These are phyloP conservation scores for Colletotrichum eremochloae DNA, from an alignment of 2,329 filamentous ascomycete genomes.

Conservation along the genomic window DNA sequence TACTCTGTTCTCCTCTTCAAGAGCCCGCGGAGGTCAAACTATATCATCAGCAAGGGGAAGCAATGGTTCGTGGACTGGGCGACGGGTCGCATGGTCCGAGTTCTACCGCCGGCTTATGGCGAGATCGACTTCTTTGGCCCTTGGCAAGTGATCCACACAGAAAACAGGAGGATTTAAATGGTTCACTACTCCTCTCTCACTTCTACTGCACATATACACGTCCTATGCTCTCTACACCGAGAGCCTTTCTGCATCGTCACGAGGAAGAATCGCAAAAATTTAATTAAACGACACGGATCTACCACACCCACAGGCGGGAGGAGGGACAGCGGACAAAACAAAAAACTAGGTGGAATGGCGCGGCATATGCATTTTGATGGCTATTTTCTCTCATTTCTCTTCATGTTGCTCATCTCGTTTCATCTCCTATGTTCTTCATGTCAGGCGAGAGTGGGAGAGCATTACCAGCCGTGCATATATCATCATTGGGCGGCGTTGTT, in stretches of 20 bases:
- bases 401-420: not conserved
- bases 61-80: constrained; percentile 72
- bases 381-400: not conserved
- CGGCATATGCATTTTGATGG: constrained; percentile 32
- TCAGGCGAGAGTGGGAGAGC: constrained; percentile 14
- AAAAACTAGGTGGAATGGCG: constrained; percentile 33
- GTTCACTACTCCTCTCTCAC: not conserved
- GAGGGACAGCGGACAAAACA: constrained; percentile 30
- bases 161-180: constrained; percentile 60
- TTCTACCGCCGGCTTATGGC: constrained; percentile 67
- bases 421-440: constrained; percentile 15
- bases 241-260: constrained; percentile 36
- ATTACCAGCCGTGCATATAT: constrained; percentile 24
- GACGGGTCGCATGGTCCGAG: constrained; percentile 67
- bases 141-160: constrained; percentile 64
- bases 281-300: constrained; percentile 30
- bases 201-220: constrained; percentile 36
- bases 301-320: constrained; percentile 22
- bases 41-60: constrained; percentile 68
- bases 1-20: constrained; percentile 70
- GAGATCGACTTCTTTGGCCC: constrained; percentile 64
- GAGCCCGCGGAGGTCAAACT: constrained; percentile 70
- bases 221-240: constrained; percentile 11
- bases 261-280: constrained; percentile 39
- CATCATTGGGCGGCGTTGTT: constrained; percentile 37